These are phyloP conservation scores for Pharus latifolius DNA, from an alignment of 176 grass and related monocot genomes.

Conservation along the genomic window DNA sequence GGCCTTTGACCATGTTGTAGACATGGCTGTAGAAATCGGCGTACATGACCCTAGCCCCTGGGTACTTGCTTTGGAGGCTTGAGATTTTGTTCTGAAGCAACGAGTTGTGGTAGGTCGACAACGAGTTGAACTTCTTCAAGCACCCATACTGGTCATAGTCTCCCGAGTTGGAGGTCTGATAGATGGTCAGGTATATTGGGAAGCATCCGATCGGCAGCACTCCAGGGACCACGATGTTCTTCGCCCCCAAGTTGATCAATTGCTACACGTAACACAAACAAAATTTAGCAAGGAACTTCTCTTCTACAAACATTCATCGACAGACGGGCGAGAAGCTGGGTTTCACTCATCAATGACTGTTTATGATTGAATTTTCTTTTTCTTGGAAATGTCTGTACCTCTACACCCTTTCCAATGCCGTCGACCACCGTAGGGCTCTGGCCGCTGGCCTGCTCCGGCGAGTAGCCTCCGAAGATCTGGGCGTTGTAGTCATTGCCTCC, in stretches of 20 bases:
- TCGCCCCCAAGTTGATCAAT: constrained; percentile 48
- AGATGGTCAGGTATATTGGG: constrained; percentile 69
- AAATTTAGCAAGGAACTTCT: too few relatives aligned
- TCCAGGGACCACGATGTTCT: constrained; percentile 51
- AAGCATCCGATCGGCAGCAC: constrained; percentile 77
- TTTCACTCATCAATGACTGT: too few relatives aligned
- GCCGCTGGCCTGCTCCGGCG: constrained; percentile 27
- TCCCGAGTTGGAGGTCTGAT: constrained; percentile 43
- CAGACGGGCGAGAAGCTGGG: too few relatives aligned
- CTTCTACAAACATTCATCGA: too few relatives aligned
- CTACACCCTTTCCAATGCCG: constrained; percentile 51
- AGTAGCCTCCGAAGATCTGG: constrained; percentile 57
- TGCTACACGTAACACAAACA: constrained; percentile 8
- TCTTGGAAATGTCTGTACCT: constrained; percentile 8
- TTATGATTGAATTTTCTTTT: too few relatives aligned
- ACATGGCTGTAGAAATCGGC: constrained; percentile 78
- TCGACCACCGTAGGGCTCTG: constrained; percentile 40
- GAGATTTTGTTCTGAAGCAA: constrained; percentile 39
- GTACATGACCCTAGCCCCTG: constrained; percentile 42
- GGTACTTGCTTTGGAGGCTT: constrained; percentile 58
- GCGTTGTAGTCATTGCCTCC: constrained; percentile 98
- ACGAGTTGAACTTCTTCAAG: constrained; percentile 60
- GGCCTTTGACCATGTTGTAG: constrained; percentile 60
- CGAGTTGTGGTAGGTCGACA: constrained; percentile 61
- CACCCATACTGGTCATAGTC: constrained; percentile 81